Percentiles rank a stretch among this genome's conserved stretches.
These are phyloP conservation scores for Cucurbita ficifolia DNA, from an alignment of 306 rosid species.

Conservation along the genomic window DNA sequence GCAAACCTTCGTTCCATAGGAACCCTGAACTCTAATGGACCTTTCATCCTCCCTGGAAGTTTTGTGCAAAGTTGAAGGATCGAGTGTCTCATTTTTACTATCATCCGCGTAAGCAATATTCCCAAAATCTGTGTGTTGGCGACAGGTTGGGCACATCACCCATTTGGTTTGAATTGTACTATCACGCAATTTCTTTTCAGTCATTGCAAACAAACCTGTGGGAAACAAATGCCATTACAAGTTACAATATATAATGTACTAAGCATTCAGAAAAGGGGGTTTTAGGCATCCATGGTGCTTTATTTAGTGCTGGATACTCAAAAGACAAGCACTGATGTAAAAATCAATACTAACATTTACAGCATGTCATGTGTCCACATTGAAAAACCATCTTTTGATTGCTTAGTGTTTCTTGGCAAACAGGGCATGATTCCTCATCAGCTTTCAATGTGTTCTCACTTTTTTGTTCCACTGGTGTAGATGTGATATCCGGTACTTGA, in stretches of 20 bases:
- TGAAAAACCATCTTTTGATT: slow-evolving; percentile 85
- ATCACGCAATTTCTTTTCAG: slow-evolving; percentile 40
- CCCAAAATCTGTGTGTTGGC: slow-evolving; percentile 71
- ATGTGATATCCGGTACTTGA: slow-evolving; percentile 21
- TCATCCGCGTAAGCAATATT: slow-evolving; percentile 89
- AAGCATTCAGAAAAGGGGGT: background rate
- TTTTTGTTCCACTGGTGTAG: slow-evolving; percentile 29
- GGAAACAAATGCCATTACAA: background rate
- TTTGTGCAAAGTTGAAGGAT: slow-evolving; percentile 26
- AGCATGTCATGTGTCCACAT: slow-evolving; percentile 87
- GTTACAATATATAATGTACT: background rate
- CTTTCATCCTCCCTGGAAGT: slow-evolving; percentile 39
- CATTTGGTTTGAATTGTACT: slow-evolving; percentile 44
- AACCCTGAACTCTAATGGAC: slow-evolving; percentile 59
- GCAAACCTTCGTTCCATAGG: slow-evolving; percentile 86
- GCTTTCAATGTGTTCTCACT: slow-evolving; percentile 22
- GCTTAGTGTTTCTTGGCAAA: slow-evolving; percentile 76
- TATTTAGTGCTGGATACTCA: too few species aligned
- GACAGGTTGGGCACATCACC: slow-evolving; percentile 96
- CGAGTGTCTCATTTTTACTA: slow-evolving; percentile 30
- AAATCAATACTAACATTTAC: slow-evolving; percentile 34
- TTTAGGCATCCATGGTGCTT: too few species aligned
- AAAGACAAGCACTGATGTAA: too few species aligned
- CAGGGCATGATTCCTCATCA: slow-evolving; percentile 70
- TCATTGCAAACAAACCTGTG: slow-evolving; percentile 80